These are phyloP conservation scores for Nakataea oryzae DNA, from an alignment of 2,329 filamentous ascomycete species.

Conservation along the genomic window DNA sequence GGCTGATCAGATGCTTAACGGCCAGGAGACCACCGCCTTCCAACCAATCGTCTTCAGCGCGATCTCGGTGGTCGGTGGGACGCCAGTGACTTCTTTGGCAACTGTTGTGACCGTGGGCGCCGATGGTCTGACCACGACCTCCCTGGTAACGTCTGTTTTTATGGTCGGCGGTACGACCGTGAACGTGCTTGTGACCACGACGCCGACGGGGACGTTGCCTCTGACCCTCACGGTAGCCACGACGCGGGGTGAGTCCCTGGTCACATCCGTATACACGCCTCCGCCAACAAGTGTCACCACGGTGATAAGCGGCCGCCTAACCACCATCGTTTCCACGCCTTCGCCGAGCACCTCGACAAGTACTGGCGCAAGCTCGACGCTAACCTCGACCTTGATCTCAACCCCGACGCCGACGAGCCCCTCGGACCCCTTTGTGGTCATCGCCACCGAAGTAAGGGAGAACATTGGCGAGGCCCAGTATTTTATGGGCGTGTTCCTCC, in stretches of 20 bases:
- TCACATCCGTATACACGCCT: slow-evolving; percentile 14
- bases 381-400: slow-evolving; percentile 13
- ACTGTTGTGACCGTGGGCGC: slow-evolving; percentile 12
- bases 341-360: slow-evolving; percentile 13
- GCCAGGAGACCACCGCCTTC: slow-evolving; percentile 6
- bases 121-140: slow-evolving; percentile 14
- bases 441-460: slow-evolving; percentile 12
- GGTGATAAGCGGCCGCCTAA: slow-evolving; percentile 16
- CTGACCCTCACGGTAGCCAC: slow-evolving; percentile 16
- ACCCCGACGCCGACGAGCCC: slow-evolving; percentile 5
- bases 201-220: slow-evolving; percentile 13
- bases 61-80: slow-evolving; percentile 9
- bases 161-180: slow-evolving; percentile 15
- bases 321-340: slow-evolving; percentile 18
- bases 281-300: slow-evolving; percentile 13
- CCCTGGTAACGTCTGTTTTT: slow-evolving; percentile 14
- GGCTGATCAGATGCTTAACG: slow-evolving; percentile 3
- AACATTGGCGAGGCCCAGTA: slow-evolving; percentile 18
- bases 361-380: slow-evolving; percentile 12
- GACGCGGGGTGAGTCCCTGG: slow-evolving; percentile 9
- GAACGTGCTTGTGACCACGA: slow-evolving; percentile 15
- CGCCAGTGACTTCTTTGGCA: slow-evolving; percentile 6
- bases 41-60: slow-evolving; percentile 10
- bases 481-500: slow-evolving; percentile 30
- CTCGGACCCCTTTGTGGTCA: slow-evolving; percentile 6